phyloP scores from a whole-genome alignment of 352 stramenopile genomes.

The Globisporangium cederbergense region DNA sequence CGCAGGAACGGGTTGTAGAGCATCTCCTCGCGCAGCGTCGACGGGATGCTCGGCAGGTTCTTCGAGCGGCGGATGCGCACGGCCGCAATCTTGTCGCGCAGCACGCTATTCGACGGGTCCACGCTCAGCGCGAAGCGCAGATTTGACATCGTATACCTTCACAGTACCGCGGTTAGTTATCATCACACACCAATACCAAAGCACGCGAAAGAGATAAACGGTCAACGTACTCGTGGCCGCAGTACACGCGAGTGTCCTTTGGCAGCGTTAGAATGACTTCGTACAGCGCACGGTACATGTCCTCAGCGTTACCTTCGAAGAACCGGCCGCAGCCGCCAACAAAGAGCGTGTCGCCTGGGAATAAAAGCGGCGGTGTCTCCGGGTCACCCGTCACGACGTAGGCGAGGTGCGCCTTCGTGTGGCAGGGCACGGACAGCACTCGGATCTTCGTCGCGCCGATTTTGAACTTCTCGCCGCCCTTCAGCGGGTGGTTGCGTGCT shows the following conservation, averaged over 20 bases:
- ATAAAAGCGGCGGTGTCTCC: slow-evolving; percentile 73
- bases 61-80: slow-evolving; percentile 77
- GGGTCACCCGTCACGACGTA: slow-evolving; percentile 84
- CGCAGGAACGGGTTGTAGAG: slow-evolving; percentile 85
- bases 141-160: slow-evolving; percentile 91
- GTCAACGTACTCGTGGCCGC: slow-evolving; percentile 69
- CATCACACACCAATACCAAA: neutral
- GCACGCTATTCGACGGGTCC: slow-evolving; percentile 87
- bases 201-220: neutral
- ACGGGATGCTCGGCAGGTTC: slow-evolving; percentile 91
- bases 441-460: slow-evolving; percentile 71
- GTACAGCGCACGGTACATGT: slow-evolving; percentile 88
- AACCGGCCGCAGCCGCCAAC: slow-evolving; percentile 81
- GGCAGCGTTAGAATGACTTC: slow-evolving; percentile 84
- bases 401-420: slow-evolving; percentile 81
- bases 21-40: slow-evolving; percentile 84
- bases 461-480: slow-evolving; percentile 80
- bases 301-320: slow-evolving; percentile 85
- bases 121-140: slow-evolving; percentile 91
- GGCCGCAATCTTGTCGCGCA: slow-evolving; percentile 84
- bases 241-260: slow-evolving; percentile 87
- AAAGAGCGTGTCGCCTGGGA: slow-evolving; percentile 89
- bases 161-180: neutral
- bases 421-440: slow-evolving; percentile 77
- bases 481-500: slow-evolving; percentile 55